A percentile compares a stretch with the other conserved stretches of the same genome.
These are phyloP conservation scores for Krasilnikovozyma curviuscula DNA, from an alignment of 768 basidiomycete genomes.

Conservation along the genomic window DNA sequence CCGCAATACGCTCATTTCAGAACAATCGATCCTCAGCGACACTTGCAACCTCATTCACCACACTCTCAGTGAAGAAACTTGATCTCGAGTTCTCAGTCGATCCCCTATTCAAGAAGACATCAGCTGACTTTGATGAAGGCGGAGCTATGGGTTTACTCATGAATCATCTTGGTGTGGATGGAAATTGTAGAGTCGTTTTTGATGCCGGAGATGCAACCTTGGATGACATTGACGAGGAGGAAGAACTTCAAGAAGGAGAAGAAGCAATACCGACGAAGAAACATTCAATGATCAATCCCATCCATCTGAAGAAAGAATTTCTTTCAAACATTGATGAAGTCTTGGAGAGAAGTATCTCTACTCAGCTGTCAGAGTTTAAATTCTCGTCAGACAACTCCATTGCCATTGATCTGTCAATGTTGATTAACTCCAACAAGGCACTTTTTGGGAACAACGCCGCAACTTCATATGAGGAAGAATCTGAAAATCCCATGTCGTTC, in stretches of 20 bases:
- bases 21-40: slow-evolving; percentile 56
- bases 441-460: too few relatives aligned
- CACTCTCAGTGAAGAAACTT: slow-evolving; percentile 73
- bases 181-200: slow-evolving; percentile 74
- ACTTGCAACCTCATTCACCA: slow-evolving; percentile 63
- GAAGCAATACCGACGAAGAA: slow-evolving; percentile 17
- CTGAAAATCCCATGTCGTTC: too few relatives aligned
- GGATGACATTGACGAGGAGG: slow-evolving; percentile 47
- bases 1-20: background rate
- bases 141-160: slow-evolving; percentile 87
- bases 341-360: slow-evolving; percentile 54
- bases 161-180: slow-evolving; percentile 83
- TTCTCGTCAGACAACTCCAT: slow-evolving; percentile 51
- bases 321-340: slow-evolving; percentile 36
- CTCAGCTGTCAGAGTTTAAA: slow-evolving; percentile 59
- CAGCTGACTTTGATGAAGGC: slow-evolving; percentile 95
- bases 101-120: slow-evolving; percentile 92
- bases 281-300: slow-evolving; percentile 2
- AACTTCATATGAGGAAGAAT: too few relatives aligned
- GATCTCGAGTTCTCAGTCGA: slow-evolving; percentile 93
- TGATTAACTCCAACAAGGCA: too few relatives aligned
- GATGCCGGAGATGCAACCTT: slow-evolving; percentile 71
- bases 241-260: slow-evolving; percentile 37
- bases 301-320: slow-evolving; percentile 6
- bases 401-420: too few relatives aligned